Conservation (phyloP, 176 grass and related monocot species). For the Raddia guianensis region DNA sequence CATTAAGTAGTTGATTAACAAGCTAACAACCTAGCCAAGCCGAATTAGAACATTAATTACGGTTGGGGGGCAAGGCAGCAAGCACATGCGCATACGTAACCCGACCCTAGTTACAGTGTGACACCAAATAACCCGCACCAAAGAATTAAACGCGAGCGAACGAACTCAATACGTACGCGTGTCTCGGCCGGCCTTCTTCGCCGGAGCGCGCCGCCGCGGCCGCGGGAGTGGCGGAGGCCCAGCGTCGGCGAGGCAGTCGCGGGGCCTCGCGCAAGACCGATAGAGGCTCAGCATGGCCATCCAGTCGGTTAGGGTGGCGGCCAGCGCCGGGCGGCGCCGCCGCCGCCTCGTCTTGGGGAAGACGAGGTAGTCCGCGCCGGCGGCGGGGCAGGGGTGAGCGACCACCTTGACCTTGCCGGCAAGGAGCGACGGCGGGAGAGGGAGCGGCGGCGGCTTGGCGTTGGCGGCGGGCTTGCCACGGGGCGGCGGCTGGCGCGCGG, state of each 20-base stretch:
- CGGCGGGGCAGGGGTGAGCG: constrained; percentile 25
- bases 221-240: constrained; percentile 20
- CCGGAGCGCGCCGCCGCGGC: constrained; percentile 1
- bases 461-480: constrained; percentile 26
- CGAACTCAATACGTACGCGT: neutral
- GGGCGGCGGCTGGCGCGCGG: constrained; percentile 34
- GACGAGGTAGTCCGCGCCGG: constrained; percentile 6
- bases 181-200: constrained; percentile 11
- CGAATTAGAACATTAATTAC: constrained; percentile 30
- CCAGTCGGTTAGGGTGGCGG: constrained; percentile 40
- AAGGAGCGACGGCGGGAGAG: constrained; percentile 55
- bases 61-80: neutral
- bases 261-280: constrained; percentile 50
- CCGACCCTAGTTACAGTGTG: constrained; percentile 48
- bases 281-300: constrained; percentile 56
- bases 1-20: neutral
- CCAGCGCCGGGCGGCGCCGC: constrained; percentile 32
- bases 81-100: constrained; percentile 6
- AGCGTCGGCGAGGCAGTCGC: constrained; percentile 42
- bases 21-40: neutral
- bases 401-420: constrained; percentile 44
- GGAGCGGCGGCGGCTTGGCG: constrained; percentile 33
- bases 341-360: constrained; percentile 30
- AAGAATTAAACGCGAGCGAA: neutral
- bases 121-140: constrained; percentile 17